Percentiles rank a stretch among this genome's conserved stretches.
These are phyloP conservation scores for Penicillium sp. DNA, from an alignment of 2,329 filamentous ascomycete species.

Conservation along the genomic window DNA sequence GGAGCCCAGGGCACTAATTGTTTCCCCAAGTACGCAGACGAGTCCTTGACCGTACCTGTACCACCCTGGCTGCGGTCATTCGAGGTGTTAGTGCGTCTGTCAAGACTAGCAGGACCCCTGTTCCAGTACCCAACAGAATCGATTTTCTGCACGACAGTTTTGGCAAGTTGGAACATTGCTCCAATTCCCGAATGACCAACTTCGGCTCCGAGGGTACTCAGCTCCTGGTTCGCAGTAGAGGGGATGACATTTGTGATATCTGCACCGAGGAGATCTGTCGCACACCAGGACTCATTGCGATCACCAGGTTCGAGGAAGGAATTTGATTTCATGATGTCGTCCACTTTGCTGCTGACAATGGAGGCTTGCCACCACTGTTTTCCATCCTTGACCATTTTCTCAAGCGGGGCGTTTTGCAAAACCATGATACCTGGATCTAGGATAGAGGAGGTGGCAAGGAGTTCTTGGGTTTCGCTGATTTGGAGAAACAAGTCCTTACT, in stretches of 20 bases:
- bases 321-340: slow-evolving; percentile 35
- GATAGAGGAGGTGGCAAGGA: slow-evolving; percentile 24
- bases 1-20: neutral
- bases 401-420: slow-evolving; percentile 24
- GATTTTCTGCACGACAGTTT: slow-evolving; percentile 36
- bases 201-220: neutral
- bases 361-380: slow-evolving; percentile 43
- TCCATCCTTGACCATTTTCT: slow-evolving; percentile 33
- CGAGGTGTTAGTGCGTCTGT: neutral
- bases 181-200: slow-evolving; percentile 8
- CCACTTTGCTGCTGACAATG: slow-evolving; percentile 37
- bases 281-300: slow-evolving; percentile 32
- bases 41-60: neutral
- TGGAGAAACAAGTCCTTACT: slow-evolving; percentile 33
- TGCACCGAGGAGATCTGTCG: slow-evolving; percentile 28
- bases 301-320: slow-evolving; percentile 35
- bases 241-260: neutral
- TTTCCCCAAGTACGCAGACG: neutral
- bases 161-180: slow-evolving; percentile 23
- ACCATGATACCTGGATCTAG: slow-evolving; percentile 27
- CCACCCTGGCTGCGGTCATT: neutral
- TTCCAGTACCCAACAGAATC: slow-evolving; percentile 39
- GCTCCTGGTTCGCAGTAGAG: neutral
- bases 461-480: slow-evolving; percentile 41
- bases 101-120: slow-evolving; percentile 7